phyloP scores from a whole-genome alignment of 306 rosid genomes.

The Cotoneaster glaucophyllus region DNA sequence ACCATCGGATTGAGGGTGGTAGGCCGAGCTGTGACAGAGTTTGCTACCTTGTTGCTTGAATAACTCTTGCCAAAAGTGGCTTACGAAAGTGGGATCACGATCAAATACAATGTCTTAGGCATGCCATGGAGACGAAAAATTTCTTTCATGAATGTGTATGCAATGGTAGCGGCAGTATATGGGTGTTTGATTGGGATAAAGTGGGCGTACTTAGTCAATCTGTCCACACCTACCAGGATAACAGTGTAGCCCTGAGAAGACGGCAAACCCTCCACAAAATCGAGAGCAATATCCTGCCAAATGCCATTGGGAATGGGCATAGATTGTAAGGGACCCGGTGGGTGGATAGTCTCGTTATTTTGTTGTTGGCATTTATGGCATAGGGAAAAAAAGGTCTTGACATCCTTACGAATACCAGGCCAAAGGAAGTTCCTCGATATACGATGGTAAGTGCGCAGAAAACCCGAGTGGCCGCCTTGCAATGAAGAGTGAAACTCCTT shows the following conservation, averaged over 20 bases:
- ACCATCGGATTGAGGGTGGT: background rate
- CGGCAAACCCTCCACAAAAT: background rate
- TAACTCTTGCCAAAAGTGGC: background rate
- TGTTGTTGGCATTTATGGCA: background rate
- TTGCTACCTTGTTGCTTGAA: no score
- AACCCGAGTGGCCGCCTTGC: no score
- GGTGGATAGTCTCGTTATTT: background rate
- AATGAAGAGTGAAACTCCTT: background rate
- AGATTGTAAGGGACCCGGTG: background rate
- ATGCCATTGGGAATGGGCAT: background rate
- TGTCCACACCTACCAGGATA: background rate
- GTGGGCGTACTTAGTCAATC: background rate
- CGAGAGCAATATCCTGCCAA: background rate
- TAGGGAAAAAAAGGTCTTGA: no score
- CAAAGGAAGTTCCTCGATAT: background rate
- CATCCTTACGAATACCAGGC: background rate
- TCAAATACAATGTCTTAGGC: background rate
- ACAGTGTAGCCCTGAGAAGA: background rate
- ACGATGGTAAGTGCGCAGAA: background rate
- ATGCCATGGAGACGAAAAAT: background rate
- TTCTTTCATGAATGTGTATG: no score
- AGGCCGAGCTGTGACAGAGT: background rate
- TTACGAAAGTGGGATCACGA: background rate
- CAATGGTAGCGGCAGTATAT: background rate
- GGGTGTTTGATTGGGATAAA: background rate